These are phyloP conservation scores for Auricularia heimuer DNA, from an alignment of 768 basidiomycete genomes.

Conservation along the genomic window DNA sequence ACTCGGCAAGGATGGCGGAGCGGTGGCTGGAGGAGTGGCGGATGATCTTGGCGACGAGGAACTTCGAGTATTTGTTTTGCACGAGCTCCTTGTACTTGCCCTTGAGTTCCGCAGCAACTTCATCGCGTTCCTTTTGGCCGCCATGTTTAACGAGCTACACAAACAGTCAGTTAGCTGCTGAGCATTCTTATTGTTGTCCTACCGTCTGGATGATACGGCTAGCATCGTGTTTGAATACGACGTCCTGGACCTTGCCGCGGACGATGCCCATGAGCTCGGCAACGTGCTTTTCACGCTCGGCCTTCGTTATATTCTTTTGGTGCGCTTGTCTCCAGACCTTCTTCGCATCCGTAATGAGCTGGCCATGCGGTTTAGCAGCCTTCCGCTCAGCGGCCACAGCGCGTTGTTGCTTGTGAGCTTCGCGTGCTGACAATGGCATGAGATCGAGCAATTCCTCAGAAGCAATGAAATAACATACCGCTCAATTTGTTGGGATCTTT, in stretches of 20 bases:
- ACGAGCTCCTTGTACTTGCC: slow-evolving; percentile 69
- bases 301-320: slow-evolving; percentile 56
- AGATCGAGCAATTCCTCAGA: no score
- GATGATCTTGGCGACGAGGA: slow-evolving; percentile 72
- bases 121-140: slow-evolving; percentile 58
- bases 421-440: slow-evolving; percentile 39
- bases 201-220: slow-evolving; percentile 71
- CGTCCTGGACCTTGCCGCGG: slow-evolving; percentile 73
- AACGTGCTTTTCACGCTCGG: slow-evolving; percentile 68
- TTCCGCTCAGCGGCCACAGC: slow-evolving; percentile 56
- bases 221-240: slow-evolving; percentile 87
- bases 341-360: slow-evolving; percentile 61
- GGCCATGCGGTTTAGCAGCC: slow-evolving; percentile 69
- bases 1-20: slow-evolving; percentile 63
- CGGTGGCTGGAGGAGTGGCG: slow-evolving; percentile 47
- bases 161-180: neutral
- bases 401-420: slow-evolving; percentile 66
- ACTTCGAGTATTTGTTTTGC: slow-evolving; percentile 90
- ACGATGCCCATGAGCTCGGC: slow-evolving; percentile 65
- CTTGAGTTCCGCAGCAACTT: slow-evolving; percentile 75
- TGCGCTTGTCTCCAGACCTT: slow-evolving; percentile 66
- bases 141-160: slow-evolving; percentile 65
- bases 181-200: neutral
- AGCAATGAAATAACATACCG: slow-evolving; percentile 1
- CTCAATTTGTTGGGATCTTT: neutral